Base-by-base conservation (phyloP, 257 asterid genomes). In the Cordia subcordata region DNA sequence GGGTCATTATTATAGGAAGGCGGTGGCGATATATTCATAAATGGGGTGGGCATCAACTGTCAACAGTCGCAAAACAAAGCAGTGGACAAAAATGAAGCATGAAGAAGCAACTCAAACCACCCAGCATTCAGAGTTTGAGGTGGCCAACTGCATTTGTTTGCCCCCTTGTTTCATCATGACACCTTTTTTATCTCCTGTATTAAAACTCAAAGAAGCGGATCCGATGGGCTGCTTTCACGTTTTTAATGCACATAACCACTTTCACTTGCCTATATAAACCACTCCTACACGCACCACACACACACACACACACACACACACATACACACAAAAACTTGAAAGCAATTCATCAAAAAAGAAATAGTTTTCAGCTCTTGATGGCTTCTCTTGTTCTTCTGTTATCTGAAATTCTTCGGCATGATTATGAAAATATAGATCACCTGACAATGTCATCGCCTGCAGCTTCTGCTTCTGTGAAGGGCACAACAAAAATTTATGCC, bases 311-410 rank as follows among this genome's bases (percentile, higher is more conserved):
- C 35, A 27, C 35, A 27, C 35, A 27, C 35, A 1, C 35, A 27
- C 4, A 27, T 6, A 27, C 35, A 27, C 35, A 27, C 35, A 27
- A 3, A 1, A 27, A 27, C 35, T 27, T 27, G 35, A 9, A 33
- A 47, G 15, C 15, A 9, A 21, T 6, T 1, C 3, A 46, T 23
- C 19, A 15, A 42, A 22, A n/a, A 53, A 18, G 42, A 4, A 13
- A 16, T 1, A 16, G 4, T 19, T 16, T 13, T n/a, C 38, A 20
- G 6, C n/a, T 11, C 15, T 40, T 52, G 60, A 84, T 84, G 93
- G 93, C 93, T 61, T 77, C 93, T 54, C 77, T 84, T 1, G 64
- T 84, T 75, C 93, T 84, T 57, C 79, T 84, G 13, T 47, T 84
- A 16, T 77, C 84, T 44, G 93, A 79, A 72, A 71, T 84, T 14